Percentiles rank a stretch among this genome's conserved stretches.
phyloP scores from a whole-genome alignment of 768 basidiomycete genomes.

The Candolleomyces aberdarensis region DNA sequence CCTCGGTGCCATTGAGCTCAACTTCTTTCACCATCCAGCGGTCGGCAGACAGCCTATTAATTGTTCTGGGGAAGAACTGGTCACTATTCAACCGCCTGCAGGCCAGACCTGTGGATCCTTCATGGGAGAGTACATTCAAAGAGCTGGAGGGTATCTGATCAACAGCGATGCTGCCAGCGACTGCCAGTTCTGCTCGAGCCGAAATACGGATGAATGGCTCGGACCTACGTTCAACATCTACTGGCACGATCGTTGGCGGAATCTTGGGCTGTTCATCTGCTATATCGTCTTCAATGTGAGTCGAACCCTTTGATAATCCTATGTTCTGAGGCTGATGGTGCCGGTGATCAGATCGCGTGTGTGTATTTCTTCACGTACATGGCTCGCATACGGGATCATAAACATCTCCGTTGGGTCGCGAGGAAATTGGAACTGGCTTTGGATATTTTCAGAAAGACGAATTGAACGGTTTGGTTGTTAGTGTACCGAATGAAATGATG shows the following conservation, averaged over 20 bases:
- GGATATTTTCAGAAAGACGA: too few species aligned
- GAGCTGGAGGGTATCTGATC: slow-evolving; percentile 56
- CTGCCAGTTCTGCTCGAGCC: slow-evolving; percentile 56
- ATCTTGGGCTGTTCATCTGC: slow-evolving; percentile 49
- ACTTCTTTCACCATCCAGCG: slow-evolving; percentile 42
- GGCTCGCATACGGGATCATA: slow-evolving; percentile 43
- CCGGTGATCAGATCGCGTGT: slow-evolving; percentile 35
- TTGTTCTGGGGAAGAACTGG: slow-evolving; percentile 64
- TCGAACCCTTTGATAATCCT: background rate
- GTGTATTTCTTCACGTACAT: slow-evolving; percentile 55
- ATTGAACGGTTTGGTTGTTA: too few species aligned
- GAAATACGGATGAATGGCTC: slow-evolving; percentile 56
- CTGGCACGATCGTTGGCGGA: slow-evolving; percentile 50
- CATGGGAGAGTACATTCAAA: slow-evolving; percentile 46
- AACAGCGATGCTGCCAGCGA: slow-evolving; percentile 45
- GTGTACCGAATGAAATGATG: too few species aligned
- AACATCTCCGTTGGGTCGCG: background rate
- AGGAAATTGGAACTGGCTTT: background rate
- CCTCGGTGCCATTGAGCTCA: slow-evolving; percentile 27
- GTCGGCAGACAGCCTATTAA: slow-evolving; percentile 36
- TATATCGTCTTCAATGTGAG: slow-evolving; percentile 47
- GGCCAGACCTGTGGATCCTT: slow-evolving; percentile 57
- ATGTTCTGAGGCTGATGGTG: background rate
- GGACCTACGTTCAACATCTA: slow-evolving; percentile 54
- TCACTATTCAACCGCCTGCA: slow-evolving; percentile 53